phyloP scores from a whole-genome alignment of 345 rosid genomes.

The Psidium guajava region DNA sequence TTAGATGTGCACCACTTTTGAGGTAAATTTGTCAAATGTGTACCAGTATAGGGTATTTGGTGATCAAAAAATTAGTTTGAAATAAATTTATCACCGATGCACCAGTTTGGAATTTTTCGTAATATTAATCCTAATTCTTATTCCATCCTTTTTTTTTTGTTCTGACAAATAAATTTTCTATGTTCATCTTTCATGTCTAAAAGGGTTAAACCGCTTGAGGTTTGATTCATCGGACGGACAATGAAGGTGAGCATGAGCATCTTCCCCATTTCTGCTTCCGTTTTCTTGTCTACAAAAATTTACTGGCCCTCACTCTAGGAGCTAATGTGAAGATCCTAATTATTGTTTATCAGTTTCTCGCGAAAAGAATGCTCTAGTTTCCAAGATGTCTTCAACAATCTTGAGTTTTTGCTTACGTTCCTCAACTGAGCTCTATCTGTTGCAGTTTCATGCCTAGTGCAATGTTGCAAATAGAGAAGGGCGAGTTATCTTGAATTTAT shows the following conservation, averaged over 20 bases:
- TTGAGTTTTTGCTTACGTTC: background rate
- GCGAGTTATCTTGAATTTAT: background rate
- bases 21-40: too few species aligned
- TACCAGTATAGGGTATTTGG: too few species aligned
- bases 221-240: background rate
- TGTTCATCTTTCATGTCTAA: background rate
- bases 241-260: background rate
- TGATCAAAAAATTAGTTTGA: too few species aligned
- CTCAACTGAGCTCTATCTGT: background rate
- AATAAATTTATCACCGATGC: too few species aligned
- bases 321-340: background rate
- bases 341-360: background rate
- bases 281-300: background rate
- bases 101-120: too few species aligned
- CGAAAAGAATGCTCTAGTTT: background rate
- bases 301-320: background rate
- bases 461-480: background rate
- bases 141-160: too few species aligned
- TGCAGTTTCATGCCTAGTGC: background rate
- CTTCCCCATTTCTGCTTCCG: background rate
- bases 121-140: background rate
- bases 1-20: too few species aligned
- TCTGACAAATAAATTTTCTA: background rate
- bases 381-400: background rate
- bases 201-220: background rate